Conservation (phyloP, 1,284 basidiomycete species). For the Cryptococcus sp. region DNA sequence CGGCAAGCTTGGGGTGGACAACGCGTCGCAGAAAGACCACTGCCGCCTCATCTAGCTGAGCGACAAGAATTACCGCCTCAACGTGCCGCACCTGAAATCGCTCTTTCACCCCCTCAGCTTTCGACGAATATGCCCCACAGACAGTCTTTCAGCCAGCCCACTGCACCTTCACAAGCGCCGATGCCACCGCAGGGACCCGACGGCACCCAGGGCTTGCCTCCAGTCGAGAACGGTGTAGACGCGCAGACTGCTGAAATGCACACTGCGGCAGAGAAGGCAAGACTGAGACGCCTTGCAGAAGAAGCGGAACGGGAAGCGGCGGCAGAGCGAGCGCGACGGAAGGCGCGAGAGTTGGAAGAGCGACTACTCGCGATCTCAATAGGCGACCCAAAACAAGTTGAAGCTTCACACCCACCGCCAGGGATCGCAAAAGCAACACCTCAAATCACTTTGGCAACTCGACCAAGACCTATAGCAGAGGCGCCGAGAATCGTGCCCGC, state of each 20-base stretch:
- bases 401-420: conserved; percentile 28
- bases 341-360: conserved; percentile 81
- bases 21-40: conserved; percentile 15
- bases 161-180: conserved; percentile 3
- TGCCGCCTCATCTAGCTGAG: conserved; percentile 42
- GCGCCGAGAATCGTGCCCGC: neutral
- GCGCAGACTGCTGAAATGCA: conserved; percentile 84
- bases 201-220: neutral
- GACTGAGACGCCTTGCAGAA: conserved; percentile 68
- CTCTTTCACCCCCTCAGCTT: conserved; percentile 31
- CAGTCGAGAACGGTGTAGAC: conserved; percentile 45
- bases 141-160: conserved; percentile 17
- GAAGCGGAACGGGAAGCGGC: conserved; percentile 82
- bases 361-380: conserved; percentile 54
- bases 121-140: conserved; percentile 16
- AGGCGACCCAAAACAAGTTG: conserved; percentile 1
- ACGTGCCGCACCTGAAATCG: conserved; percentile 12
- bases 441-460: conserved; percentile 20
- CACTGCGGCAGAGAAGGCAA: conserved; percentile 81
- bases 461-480: conserved; percentile 18
- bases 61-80: conserved; percentile 45
- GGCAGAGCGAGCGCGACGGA: conserved; percentile 77
- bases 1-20: conserved; percentile 19
- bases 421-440: conserved; percentile 20
- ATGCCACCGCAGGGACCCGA: neutral